Evolutionary conservation across 192 early-diverging fungal species (phyloP).

Genomic region (Coemansia sp.): DNA sequence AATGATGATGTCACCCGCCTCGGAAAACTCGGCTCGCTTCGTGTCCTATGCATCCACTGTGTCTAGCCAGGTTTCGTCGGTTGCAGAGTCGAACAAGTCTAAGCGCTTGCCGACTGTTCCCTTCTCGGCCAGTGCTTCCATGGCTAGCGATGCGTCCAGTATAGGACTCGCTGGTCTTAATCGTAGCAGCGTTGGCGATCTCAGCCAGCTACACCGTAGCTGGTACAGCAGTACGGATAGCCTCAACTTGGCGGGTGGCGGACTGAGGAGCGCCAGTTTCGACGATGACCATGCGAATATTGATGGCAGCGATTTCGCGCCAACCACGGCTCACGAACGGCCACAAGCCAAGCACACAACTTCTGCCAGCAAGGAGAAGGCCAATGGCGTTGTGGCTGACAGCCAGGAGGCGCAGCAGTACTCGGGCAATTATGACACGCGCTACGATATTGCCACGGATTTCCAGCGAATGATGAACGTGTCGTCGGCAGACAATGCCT

Average conservation of each 20-base stretch:
- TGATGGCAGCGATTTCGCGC: slow-evolving; percentile 7
- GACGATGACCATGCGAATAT: slow-evolving; percentile 5
- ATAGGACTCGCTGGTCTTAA: slow-evolving; percentile 21
- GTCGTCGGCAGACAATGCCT: slow-evolving; percentile 2
- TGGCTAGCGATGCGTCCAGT: slow-evolving; percentile 36
- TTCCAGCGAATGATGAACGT: slow-evolving; percentile 39
- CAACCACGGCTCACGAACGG: background rate
- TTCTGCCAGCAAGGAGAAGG: background rate
- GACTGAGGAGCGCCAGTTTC: slow-evolving; percentile 8
- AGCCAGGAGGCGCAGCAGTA: slow-evolving; percentile 8
- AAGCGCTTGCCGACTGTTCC: slow-evolving; percentile 22
- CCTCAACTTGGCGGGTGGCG: slow-evolving; percentile 35
- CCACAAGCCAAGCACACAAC: background rate
- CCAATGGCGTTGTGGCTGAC: background rate
- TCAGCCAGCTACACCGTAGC: slow-evolving; percentile 38
- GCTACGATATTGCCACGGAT: slow-evolving; percentile 25
- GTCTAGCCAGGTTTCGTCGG: slow-evolving; percentile 32
- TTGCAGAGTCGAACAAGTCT: slow-evolving; percentile 14
- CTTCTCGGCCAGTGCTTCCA: slow-evolving; percentile 22
- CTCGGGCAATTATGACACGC: slow-evolving; percentile 19
- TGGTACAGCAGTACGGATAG: slow-evolving; percentile 55
- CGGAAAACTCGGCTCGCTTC: slow-evolving; percentile 38
- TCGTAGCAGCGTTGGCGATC: slow-evolving; percentile 33
- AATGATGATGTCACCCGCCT: slow-evolving; percentile 42
- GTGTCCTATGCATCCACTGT: slow-evolving; percentile 34